Base-by-base conservation (phyloP, 2,329 filamentous ascomycete genomes). In the Hortaea sp. region DNA sequence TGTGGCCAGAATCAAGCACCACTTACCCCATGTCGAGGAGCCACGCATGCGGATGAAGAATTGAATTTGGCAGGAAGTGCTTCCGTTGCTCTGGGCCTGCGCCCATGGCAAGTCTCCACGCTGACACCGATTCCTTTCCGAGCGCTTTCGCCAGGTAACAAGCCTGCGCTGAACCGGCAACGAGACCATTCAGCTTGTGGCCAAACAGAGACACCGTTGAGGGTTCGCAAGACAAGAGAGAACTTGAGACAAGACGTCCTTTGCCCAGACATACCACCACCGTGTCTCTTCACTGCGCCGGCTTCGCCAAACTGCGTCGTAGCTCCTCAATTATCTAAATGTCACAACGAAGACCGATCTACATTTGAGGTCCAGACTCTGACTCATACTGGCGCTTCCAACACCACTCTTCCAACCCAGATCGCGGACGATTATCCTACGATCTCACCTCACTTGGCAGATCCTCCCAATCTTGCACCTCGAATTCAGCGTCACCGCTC, bases 191-290 rank as follows among this genome's bases (percentile, higher is more conserved):
- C 60, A 10, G 55, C 58, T 13, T 63, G 61, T 48, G 49, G 55
- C 13, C 47, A 43, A 38, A 48, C 53, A 28, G 53, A 56, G 20
- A 61, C 59, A n/a, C 61, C 61, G 29, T 47, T 65, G 12, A 59
- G 57, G 30, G 59, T 65, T 10, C 60, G 59, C 29, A 64, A 65
- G 46, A 64, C 62, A 12, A 52, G 62, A n/a, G 62, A 65, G 49
- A 62, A 63, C 43, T 53, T 63, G 28, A 58, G 52, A 39, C 47
- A 57, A 7, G 41, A 35, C 32, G 46, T 39, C 40, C 45, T 51
- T 7, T 57, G 51, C 44, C 44, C 52, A 7, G 56, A 58, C 37
- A 49, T 61, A 28, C 54, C 56, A 38, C 57, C 57, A 27, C 57
- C 59, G 3, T 51, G 47, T 35, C 13, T 45, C 6, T 43, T 50